phyloP scores from a whole-genome alignment of 495 filamentous ascomycete genomes.

The Aspergillus leporis region DNA sequence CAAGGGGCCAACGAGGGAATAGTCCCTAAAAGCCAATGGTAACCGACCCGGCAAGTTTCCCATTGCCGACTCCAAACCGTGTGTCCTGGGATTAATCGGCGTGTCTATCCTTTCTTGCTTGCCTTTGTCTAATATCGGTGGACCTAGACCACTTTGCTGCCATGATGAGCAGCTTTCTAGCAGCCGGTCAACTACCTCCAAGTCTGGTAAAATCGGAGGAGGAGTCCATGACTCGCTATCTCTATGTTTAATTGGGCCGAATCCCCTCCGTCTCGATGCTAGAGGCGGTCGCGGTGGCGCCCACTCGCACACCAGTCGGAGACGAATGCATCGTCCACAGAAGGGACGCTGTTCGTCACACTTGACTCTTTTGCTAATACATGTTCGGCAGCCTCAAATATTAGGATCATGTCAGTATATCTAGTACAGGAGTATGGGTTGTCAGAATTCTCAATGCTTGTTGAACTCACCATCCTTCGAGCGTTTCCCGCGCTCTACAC shows the following conservation, averaged over 20 bases:
- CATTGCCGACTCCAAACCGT: not conserved
- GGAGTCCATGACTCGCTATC: constrained; percentile 12
- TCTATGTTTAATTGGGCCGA: constrained; percentile 18
- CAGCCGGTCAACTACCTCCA: not conserved
- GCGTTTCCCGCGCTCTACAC: constrained; percentile 14
- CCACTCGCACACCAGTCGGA: constrained; percentile 14
- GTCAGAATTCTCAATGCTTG: not conserved
- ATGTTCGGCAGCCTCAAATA: constrained; percentile 14
- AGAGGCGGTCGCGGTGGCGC: constrained; percentile 8
- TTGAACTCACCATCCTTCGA: constrained; percentile 13
- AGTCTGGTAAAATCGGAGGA: constrained; percentile 9
- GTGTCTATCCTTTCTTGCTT: not conserved
- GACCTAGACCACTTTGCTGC: not conserved
- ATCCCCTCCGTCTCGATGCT: constrained; percentile 13
- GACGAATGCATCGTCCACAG: constrained; percentile 15
- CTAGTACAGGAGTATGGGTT: not conserved
- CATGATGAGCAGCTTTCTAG: not conserved
- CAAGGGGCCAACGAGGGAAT: not conserved
- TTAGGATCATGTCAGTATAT: not conserved
- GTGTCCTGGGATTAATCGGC: not conserved
- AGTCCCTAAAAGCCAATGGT: not conserved
- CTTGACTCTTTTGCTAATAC: constrained; percentile 16
- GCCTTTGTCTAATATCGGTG: not conserved
- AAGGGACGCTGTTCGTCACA: constrained; percentile 19
- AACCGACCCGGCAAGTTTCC: not conserved